A percentile compares a stretch with the other conserved stretches of the same genome.
phyloP scores from a whole-genome alignment of 495 filamentous ascomycete species.

The Lepidopterella palustris region DNA sequence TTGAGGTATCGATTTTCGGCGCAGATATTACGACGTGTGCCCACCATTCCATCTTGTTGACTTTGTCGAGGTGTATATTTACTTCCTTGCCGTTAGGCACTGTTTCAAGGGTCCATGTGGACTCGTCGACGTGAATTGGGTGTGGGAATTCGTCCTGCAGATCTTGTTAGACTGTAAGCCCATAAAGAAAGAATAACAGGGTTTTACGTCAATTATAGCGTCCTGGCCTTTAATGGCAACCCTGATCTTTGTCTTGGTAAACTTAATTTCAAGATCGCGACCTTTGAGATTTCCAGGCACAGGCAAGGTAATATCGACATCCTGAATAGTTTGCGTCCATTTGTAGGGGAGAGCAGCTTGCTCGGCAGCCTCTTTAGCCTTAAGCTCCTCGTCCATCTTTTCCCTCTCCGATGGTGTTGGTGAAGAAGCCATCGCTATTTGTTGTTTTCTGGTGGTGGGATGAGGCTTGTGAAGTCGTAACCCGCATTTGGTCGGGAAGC shows the following conservation, averaged over 20 bases:
- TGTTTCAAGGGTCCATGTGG: slow-evolving; percentile 85
- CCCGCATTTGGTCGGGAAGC: not conserved
- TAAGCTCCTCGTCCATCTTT: slow-evolving; percentile 51
- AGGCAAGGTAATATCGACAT: slow-evolving; percentile 72
- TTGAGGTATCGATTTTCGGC: slow-evolving; percentile 85
- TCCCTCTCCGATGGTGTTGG: slow-evolving; percentile 51
- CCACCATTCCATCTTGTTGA: slow-evolving; percentile 99
- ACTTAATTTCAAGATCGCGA: slow-evolving; percentile 74
- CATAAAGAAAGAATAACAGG: not conserved
- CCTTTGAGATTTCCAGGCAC: slow-evolving; percentile 76
- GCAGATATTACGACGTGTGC: slow-evolving; percentile 77
- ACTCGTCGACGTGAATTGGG: slow-evolving; percentile 73
- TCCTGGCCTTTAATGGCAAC: slow-evolving; percentile 85
- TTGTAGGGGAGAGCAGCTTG: slow-evolving; percentile 93
- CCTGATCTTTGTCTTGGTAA: slow-evolving; percentile 71
- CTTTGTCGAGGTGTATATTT: slow-evolving; percentile 88
- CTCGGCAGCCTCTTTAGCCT: slow-evolving; percentile 71
- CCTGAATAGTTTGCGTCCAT: slow-evolving; percentile 93
- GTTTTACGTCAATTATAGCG: slow-evolving; percentile 72
- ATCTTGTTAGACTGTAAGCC: slow-evolving; percentile 11
- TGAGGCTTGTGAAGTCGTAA: not conserved
- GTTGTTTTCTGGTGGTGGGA: slow-evolving; percentile 3
- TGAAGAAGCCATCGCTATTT: slow-evolving; percentile 22
- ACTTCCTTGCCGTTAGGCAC: slow-evolving; percentile 65
- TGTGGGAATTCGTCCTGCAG: slow-evolving; percentile 77